Evolutionary conservation across 2,329 filamentous ascomycete species (phyloP).

Genomic region (Botryotinia globosa): DNA sequence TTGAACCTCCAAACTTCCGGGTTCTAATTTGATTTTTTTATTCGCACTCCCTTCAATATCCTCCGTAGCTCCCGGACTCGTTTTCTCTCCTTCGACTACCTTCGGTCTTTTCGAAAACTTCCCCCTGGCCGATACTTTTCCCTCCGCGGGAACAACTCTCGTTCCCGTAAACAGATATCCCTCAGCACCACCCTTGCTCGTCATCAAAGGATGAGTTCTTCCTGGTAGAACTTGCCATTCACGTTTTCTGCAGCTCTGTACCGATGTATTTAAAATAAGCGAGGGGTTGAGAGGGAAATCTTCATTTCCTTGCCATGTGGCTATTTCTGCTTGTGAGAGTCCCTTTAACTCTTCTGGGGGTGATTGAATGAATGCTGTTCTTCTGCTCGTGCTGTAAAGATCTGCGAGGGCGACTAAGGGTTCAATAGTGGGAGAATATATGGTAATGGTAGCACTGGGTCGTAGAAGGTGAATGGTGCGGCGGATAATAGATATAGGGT

Average conservation of each 20-base stretch:
- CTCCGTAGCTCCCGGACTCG: conserved; percentile 4
- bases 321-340: conserved; percentile 48
- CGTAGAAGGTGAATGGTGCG: conserved; percentile 75
- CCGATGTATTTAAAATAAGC: conserved; percentile 70
- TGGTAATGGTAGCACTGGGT: conserved; percentile 78
- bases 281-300: conserved; percentile 89
- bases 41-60: conserved; percentile 3
- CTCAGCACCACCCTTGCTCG: conserved; percentile 78
- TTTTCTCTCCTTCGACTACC: conserved; percentile 18
- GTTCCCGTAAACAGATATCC: conserved; percentile 87
- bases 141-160: conserved; percentile 74
- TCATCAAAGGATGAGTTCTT: conserved; percentile 93
- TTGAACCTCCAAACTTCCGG: not conserved
- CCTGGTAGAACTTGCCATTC: conserved; percentile 90
- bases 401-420: conserved; percentile 75
- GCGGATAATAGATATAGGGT: conserved; percentile 71
- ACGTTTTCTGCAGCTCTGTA: conserved; percentile 77
- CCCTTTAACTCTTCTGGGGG: conserved; percentile 47
- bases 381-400: conserved; percentile 75
- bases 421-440: conserved; percentile 81
- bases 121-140: conserved; percentile 78
- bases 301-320: conserved; percentile 57
- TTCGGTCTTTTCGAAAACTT: conserved; percentile 49
- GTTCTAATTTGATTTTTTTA: conserved; percentile 21
- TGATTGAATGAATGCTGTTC: conserved; percentile 67